A percentile compares a stretch with the other conserved stretches of the same genome.
These are phyloP conservation scores for Ustilago loliicola DNA, from an alignment of 1,284 basidiomycete genomes.

Conservation along the genomic window DNA sequence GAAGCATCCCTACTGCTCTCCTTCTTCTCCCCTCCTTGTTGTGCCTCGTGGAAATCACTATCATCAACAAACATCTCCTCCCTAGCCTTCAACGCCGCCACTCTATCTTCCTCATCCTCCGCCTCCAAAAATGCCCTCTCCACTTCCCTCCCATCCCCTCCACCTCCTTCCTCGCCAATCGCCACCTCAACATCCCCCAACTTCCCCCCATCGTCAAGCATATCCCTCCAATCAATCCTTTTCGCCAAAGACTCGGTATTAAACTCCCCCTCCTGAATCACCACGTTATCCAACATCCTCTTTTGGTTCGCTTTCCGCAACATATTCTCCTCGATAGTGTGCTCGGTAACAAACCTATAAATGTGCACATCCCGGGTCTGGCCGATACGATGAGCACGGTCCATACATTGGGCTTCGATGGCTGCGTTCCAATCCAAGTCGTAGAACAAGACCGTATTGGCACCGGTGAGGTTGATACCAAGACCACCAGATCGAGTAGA, in stretches of 20 bases:
- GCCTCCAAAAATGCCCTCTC: conserved; percentile 83
- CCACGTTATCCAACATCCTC: conserved; percentile 87
- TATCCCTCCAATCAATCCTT: conserved; percentile 82
- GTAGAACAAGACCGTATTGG: conserved; percentile 95
- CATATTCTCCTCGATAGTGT: conserved; percentile 97
- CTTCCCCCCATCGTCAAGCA: conserved; percentile 75
- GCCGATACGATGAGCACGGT: conserved; percentile 92
- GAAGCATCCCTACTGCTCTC: neutral
- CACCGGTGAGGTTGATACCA: conserved; percentile 94
- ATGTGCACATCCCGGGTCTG: conserved; percentile 98
- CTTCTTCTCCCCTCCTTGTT: conserved; percentile 1
- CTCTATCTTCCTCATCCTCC: conserved; percentile 88
- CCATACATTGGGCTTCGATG: conserved; percentile 97
- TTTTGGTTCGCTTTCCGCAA: conserved; percentile 96
- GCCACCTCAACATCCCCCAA: conserved; percentile 63
- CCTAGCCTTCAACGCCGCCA: conserved; percentile 82
- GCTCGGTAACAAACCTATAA: conserved; percentile 90
- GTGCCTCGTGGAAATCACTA: conserved; percentile 67
- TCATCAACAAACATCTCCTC: conserved; percentile 86
- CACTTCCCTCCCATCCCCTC: conserved; percentile 72
- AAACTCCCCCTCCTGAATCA: conserved; percentile 94
- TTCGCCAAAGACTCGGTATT: conserved; percentile 72
- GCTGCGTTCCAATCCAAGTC: conserved; percentile 98
- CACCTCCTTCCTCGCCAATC: conserved; percentile 64
- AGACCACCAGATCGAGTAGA: conserved; percentile 93